phyloP scores from a whole-genome alignment of 2,329 filamentous ascomycete genomes.

The Penicillium carneum region DNA sequence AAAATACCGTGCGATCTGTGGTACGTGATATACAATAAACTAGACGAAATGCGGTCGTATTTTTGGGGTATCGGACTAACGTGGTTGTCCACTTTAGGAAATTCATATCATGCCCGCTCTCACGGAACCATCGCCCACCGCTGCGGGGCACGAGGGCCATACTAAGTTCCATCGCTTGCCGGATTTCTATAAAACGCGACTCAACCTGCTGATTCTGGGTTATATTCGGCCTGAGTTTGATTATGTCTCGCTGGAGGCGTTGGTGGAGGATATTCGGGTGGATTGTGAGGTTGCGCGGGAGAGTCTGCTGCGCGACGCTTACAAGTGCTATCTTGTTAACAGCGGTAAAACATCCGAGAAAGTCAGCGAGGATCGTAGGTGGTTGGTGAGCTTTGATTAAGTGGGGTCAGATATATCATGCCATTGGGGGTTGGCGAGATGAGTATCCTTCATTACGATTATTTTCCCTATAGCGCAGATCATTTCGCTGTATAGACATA shows the following conservation, averaged over 20 bases:
- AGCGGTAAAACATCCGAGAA: constrained; percentile 40
- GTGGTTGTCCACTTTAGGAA: constrained; percentile 58
- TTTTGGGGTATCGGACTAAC: neutral
- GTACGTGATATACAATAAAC: constrained; percentile 45
- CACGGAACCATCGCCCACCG: constrained; percentile 49
- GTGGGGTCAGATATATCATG: constrained; percentile 1
- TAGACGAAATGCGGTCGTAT: neutral
- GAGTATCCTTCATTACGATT: constrained; percentile 10
- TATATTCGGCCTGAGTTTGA: constrained; percentile 90
- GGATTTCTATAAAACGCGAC: constrained; percentile 84
- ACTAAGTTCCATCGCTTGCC: constrained; percentile 53
- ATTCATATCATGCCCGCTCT: constrained; percentile 87
- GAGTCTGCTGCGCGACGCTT: constrained; percentile 73
- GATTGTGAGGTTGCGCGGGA: constrained; percentile 83
- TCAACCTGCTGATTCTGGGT: constrained; percentile 81
- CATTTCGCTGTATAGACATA: constrained; percentile 1
- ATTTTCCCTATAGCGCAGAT: constrained; percentile 1
- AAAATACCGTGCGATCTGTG: constrained; percentile 83
- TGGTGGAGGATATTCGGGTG: constrained; percentile 85
- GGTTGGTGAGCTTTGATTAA: constrained; percentile 45
- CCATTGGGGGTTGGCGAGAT: constrained; percentile 1
- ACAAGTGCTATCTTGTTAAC: constrained; percentile 53
- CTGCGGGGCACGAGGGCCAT: constrained; percentile 31
- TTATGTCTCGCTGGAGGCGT: constrained; percentile 80
- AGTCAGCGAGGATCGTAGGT: constrained; percentile 43